Base-by-base conservation (phyloP, 208 protist species). In the Acanthamoeba castellanii region DNA sequence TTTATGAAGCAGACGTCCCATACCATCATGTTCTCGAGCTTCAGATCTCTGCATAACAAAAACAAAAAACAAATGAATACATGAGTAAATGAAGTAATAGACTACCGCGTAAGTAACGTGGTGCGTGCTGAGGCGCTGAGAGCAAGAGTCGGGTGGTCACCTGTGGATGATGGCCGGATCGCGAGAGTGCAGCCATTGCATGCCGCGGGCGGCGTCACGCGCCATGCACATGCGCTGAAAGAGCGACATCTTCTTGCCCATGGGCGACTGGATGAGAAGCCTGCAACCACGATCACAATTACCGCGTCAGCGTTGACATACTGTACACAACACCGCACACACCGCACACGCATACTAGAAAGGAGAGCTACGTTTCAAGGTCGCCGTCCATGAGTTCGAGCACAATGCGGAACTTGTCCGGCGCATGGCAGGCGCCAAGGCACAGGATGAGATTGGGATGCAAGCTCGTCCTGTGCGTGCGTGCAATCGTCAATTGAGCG, bases 371-470 rank as follows among this genome's bases (percentile, higher is more conserved):
- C 82, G 57, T 34, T 55, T 93, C 89, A 1, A 93, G 47, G 47
- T 93, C 89, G 61, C 89, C 89, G 89, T 93, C 89, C 89, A 93
- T 93, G 16, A 93, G 64, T n/a, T 93, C 89, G 30, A 78, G 37
- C 61, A 93, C 89, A 11, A 93, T 93, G 18, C 66, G 30, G 89
- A 93, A 74, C 66, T 81, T 93, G 89, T 78, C 68, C 3, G 89
- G 89, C 64, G 45, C 47, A 7, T 61, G 91, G 64, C 89, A 93
- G 37, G 89, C 89, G 11, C 89, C 89, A 0, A 93, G 57, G 18
- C 57, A 78, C 37, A 93, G 42, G n/a, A 93, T 61, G n/a, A 93
- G n/a, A 14, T 93, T 93, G 61, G 89, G 57, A 27, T 93, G 89
- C 66, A 84, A 30, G 74, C 74, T 84, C 45, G 74, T 52, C 42